Conservation (phyloP, 148 eudicot genomes). For the Gaultheria prostrata region DNA sequence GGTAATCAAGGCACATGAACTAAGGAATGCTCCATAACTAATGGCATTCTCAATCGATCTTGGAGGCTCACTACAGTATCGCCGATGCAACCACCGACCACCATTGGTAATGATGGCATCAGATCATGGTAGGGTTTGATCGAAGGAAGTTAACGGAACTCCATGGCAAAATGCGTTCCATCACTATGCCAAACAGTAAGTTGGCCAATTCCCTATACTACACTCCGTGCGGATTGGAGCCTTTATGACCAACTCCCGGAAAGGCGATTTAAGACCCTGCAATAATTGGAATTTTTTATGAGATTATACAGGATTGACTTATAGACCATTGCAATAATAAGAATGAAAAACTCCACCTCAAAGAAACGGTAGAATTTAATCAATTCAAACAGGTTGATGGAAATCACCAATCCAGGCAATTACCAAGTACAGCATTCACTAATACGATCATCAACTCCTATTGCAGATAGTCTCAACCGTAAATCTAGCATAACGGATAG, state of each 20-base stretch:
- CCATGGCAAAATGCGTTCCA: no score
- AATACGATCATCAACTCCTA: neutral
- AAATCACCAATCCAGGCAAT: neutral
- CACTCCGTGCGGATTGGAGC: conserved; percentile 36
- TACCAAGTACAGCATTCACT: neutral
- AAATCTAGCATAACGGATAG: neutral
- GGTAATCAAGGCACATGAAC: no score
- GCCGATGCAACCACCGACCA: no score
- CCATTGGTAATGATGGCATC: no score
- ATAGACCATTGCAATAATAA: neutral
- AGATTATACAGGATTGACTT: neutral
- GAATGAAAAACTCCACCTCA: neutral
- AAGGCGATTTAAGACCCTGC: conserved; percentile 68
- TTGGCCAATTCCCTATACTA: no score
- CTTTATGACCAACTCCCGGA: conserved; percentile 59
- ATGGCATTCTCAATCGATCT: no score
- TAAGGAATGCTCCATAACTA: no score
- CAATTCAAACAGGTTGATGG: neutral
- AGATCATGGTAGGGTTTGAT: no score
- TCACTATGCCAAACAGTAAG: no score
- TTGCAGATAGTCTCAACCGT: neutral
- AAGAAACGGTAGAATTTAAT: neutral
- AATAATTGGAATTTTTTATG: neutral
- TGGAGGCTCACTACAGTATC: no score
- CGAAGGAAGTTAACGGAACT: no score